These are phyloP conservation scores for Pseudogymnoascus sp. DNA, from an alignment of 2,329 filamentous ascomycete species.

Conservation along the genomic window DNA sequence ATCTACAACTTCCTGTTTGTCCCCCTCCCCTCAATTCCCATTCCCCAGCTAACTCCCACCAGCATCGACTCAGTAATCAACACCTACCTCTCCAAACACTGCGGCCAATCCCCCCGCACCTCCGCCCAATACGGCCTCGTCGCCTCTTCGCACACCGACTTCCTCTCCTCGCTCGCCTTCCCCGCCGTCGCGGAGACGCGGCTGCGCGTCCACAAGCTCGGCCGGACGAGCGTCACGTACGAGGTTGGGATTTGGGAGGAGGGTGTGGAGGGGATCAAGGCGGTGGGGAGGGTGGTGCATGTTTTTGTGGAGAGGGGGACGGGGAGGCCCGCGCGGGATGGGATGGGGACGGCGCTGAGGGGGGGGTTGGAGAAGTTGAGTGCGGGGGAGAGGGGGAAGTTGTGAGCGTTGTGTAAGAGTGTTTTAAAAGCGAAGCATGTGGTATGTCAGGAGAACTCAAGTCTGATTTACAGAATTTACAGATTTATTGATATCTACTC, in stretches of 20 bases:
- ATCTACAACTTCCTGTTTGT: slow-evolving; percentile 70
- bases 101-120: slow-evolving; percentile 60
- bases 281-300: slow-evolving; percentile 78
- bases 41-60: slow-evolving; percentile 14
- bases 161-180: slow-evolving; percentile 72
- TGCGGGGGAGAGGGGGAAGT: slow-evolving; percentile 19
- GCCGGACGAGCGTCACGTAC: slow-evolving; percentile 79
- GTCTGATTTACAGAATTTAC: too few relatives aligned
- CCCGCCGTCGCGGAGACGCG: slow-evolving; percentile 75
- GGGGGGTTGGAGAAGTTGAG: slow-evolving; percentile 49
- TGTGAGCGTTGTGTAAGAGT: background rate
- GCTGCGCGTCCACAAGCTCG: slow-evolving; percentile 73
- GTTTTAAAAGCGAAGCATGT: background rate
- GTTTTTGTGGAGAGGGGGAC: slow-evolving; percentile 75
- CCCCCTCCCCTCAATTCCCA: slow-evolving; percentile 1
- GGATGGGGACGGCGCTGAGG: slow-evolving; percentile 54
- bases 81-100: slow-evolving; percentile 73
- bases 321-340: slow-evolving; percentile 55
- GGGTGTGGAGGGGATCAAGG: slow-evolving; percentile 64
- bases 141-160: slow-evolving; percentile 78
- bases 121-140: slow-evolving; percentile 72
- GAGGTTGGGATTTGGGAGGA: slow-evolving; percentile 80
- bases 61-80: slow-evolving; percentile 88
- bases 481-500: slow-evolving; percentile 2
- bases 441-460: background rate